Base-by-base conservation (phyloP, 2,329 filamentous ascomycete species). In the Aplosporella prunicola region DNA sequence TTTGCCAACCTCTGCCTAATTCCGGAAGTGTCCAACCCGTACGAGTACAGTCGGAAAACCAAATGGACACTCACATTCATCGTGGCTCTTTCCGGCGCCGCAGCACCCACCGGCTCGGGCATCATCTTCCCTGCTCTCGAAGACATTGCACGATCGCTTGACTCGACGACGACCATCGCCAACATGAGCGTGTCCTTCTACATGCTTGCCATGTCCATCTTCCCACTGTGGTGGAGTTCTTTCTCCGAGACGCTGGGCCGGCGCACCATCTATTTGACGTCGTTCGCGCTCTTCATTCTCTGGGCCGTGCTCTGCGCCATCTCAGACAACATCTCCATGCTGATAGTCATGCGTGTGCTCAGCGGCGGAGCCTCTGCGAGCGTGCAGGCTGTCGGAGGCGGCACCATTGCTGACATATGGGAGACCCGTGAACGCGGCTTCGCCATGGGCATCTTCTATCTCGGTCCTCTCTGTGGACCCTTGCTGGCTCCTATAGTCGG, bases 51-150 rank as follows among this genome's bases (percentile, higher is more conserved):
- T 9, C 72, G 74, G 22, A 71, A 64, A 33, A 84, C 75, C 10
- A 94, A 94, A 74, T 94, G 87, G 87, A 71, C 75, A 43, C 78
- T 95, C 46, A 93, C 87, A 0, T 67, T 76, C 23, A 73, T 89
- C 32, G 74, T 94, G 30, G 81, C 86, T 2, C 53, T 88, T 11
- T 85, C 85, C 3, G 86, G 76, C 2, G 77, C 80, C 10, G 82
- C 76, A 1, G 85, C 82, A 1, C 88, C 88, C 0, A 76, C 94
- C 64, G 88, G 88, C 1, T 88, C 82, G 18, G 75, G 81, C 2
- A 87, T 94, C 38, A 78, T 94, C 40, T 80, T 89, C 48, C 86
- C 60, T 5, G 55, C 54, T 2, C 45, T 63, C 15, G 50, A 51
- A 14, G 55, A 59, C 9, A 58, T 63, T 9, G 46, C 51, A 3